Evolutionary conservation across 352 stramenopile species (phyloP), one percentile per base, ranked within the genome.

Genomic region (Globisporangium nunn): DNA sequence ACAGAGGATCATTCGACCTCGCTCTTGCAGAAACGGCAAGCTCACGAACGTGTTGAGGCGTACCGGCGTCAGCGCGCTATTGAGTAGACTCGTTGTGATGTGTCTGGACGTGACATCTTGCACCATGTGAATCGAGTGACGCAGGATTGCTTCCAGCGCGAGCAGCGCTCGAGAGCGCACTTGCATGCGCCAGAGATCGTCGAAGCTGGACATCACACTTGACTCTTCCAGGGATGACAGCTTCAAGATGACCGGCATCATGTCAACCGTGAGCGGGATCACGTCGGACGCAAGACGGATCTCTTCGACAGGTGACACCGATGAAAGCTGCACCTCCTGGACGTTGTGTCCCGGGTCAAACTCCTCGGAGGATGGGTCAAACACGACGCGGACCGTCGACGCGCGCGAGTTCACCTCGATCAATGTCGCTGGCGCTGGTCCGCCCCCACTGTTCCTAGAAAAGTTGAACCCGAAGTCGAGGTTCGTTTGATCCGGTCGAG

Each of bases 191-290:
- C 83, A 93, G 30, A 95, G 63, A 47, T 84, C 82, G 44, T 93
- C 83, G 63, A 89, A 91, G 2, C 75, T 71, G 2, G 68, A 68
- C 50, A 90, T 68, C 4, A 87, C 66, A 39, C 71, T 84, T 1
- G 74, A 85, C 17, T 90, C 75, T 30, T 91, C 79, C 1, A 95
- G 62, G 0, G 81, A 92, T 0, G 78, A 79, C 0, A 95, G 77
- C 50, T 92, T 79, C 2, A 95, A 55, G 61, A 95, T 90, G 1
- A 91, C 75, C 1, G 81, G 85, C 71, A 95, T 91, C 75, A 93
- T 89, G 14, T 91, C 81, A 28, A 75, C 46, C 3, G 72, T 87
- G 12, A 91, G 43, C 12, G 71, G 64, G 7, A 81, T 58, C 6
- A 68, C 67, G 14, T 81, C 69, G 2, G 74, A 71, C 6, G 78